Conservation (phyloP, 1,284 basidiomycete species). For the Irpex sp. region DNA sequence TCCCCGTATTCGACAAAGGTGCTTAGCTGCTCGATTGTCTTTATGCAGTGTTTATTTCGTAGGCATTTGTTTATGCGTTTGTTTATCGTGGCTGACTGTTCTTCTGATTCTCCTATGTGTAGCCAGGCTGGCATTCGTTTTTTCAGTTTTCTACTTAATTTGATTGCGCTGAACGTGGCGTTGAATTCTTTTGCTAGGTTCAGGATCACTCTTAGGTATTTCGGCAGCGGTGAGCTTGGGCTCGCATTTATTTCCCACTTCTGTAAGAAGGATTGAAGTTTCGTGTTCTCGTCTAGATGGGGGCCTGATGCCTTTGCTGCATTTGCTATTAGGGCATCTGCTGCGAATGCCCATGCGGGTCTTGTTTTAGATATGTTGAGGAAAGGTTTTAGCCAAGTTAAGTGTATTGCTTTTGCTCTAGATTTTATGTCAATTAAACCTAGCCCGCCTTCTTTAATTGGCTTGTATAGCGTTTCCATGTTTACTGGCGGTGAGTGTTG, state of each 20-base stretch:
- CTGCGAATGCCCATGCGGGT: slow-evolving; percentile 20
- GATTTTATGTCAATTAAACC: slow-evolving; percentile 18
- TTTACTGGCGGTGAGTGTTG: slow-evolving; percentile 1
- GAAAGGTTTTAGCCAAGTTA: slow-evolving; percentile 20
- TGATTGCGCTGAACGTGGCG: too few species aligned
- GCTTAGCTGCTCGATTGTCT: neutral
- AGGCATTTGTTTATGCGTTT: too few species aligned
- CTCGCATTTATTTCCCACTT: slow-evolving; percentile 9
- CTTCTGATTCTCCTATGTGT: too few species aligned
- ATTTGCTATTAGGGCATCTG: slow-evolving; percentile 12
- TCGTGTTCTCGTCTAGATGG: neutral
- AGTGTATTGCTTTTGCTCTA: slow-evolving; percentile 22
- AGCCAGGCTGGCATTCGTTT: too few species aligned
- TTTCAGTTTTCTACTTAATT: too few species aligned
- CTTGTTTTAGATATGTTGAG: slow-evolving; percentile 4
- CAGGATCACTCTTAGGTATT: neutral
- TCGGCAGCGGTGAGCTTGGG: neutral
- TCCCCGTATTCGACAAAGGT: neutral
- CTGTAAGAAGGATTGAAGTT: slow-evolving; percentile 14
- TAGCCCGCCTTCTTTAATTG: slow-evolving; percentile 15
- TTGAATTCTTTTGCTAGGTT: too few species aligned
- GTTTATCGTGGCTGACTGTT: too few species aligned
- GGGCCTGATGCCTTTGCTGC: neutral
- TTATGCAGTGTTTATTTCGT: too few species aligned
- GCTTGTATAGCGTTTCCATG: slow-evolving; percentile 3